phyloP scores from a whole-genome alignment of 2,329 filamentous ascomycete genomes.

The Aspergillus awamori region DNA sequence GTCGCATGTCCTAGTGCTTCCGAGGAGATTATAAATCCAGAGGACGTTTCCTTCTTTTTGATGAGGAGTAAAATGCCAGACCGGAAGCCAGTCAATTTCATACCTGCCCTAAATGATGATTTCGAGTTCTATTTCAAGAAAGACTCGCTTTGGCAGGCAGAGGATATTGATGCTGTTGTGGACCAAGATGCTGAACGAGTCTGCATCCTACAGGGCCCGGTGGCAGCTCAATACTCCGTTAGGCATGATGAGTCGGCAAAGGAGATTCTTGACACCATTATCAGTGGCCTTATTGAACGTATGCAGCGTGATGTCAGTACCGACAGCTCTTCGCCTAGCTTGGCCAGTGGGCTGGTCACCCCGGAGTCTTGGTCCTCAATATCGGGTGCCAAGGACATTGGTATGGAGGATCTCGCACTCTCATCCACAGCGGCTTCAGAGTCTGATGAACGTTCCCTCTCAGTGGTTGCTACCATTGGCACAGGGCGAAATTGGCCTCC shows the following conservation, averaged over 20 bases:
- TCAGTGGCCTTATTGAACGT: slow-evolving; percentile 75
- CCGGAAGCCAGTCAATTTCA: slow-evolving; percentile 94
- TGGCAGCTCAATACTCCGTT: slow-evolving; percentile 83
- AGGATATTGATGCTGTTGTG: slow-evolving; percentile 90
- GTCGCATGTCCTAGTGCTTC: slow-evolving; percentile 73
- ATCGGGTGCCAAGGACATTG: slow-evolving; percentile 50
- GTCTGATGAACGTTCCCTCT: slow-evolving; percentile 6
- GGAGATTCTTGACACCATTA: slow-evolving; percentile 86
- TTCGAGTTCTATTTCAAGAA: slow-evolving; percentile 99
- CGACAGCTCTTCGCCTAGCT: slow-evolving; percentile 58
- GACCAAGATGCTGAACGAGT: slow-evolving; percentile 90
- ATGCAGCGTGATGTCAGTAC: slow-evolving; percentile 72
- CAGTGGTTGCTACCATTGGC: neutral
- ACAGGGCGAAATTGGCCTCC: neutral
- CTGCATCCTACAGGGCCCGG: slow-evolving; percentile 91
- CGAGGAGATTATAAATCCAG: slow-evolving; percentile 87
- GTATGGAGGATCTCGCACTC: slow-evolving; percentile 12
- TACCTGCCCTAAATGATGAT: slow-evolving; percentile 85
- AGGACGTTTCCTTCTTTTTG: slow-evolving; percentile 94
- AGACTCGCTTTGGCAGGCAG: slow-evolving; percentile 96
- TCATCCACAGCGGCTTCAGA: slow-evolving; percentile 19
- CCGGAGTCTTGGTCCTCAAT: slow-evolving; percentile 61
- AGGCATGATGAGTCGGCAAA: slow-evolving; percentile 88
- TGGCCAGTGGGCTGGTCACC: slow-evolving; percentile 43
- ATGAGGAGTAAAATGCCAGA: slow-evolving; percentile 81